A percentile compares a stretch with the other conserved stretches of the same genome.
Conservation (phyloP, 352 stramenopile species). For the Globisporangium camurandrum region DNA sequence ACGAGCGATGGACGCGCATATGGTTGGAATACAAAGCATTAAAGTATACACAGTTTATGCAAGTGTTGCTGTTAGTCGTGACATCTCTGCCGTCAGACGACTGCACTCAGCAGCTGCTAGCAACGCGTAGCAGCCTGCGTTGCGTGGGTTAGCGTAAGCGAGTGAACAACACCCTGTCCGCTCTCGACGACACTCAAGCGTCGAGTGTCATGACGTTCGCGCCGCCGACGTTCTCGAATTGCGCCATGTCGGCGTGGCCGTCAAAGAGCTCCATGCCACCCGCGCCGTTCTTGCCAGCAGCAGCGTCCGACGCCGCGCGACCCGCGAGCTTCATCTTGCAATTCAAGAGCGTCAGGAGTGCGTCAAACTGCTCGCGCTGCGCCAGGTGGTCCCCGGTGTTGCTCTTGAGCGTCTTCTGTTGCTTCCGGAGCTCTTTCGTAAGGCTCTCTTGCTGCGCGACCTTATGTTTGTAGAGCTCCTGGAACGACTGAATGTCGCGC, state of each 20-base stretch:
- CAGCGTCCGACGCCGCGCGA: slow-evolving; percentile 10
- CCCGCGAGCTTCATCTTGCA: slow-evolving; percentile 66
- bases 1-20: too few species aligned
- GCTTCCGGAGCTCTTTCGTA: slow-evolving; percentile 86
- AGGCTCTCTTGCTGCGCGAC: slow-evolving; percentile 86
- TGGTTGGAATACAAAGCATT: too few species aligned
- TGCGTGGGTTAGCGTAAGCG: too few species aligned
- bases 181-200: slow-evolving; percentile 18
- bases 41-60: too few species aligned
- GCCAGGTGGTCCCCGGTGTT: slow-evolving; percentile 63
- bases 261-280: slow-evolving; percentile 37
- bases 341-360: slow-evolving; percentile 69
- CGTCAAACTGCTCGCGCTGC: slow-evolving; percentile 84
- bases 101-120: too few species aligned
- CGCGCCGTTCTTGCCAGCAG: slow-evolving; percentile 14
- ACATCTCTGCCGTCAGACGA: too few species aligned
- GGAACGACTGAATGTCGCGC: slow-evolving; percentile 82
- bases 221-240: slow-evolving; percentile 70
- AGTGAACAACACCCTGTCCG: too few species aligned
- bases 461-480: slow-evolving; percentile 90
- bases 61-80: too few species aligned
- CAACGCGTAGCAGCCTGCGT: too few species aligned
- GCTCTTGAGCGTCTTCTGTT: slow-evolving; percentile 85
- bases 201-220: slow-evolving; percentile 84
- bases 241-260: slow-evolving; percentile 53